phyloP scores from a whole-genome alignment of 2,329 filamentous ascomycete species.

The Cladosporium colombiae region DNA sequence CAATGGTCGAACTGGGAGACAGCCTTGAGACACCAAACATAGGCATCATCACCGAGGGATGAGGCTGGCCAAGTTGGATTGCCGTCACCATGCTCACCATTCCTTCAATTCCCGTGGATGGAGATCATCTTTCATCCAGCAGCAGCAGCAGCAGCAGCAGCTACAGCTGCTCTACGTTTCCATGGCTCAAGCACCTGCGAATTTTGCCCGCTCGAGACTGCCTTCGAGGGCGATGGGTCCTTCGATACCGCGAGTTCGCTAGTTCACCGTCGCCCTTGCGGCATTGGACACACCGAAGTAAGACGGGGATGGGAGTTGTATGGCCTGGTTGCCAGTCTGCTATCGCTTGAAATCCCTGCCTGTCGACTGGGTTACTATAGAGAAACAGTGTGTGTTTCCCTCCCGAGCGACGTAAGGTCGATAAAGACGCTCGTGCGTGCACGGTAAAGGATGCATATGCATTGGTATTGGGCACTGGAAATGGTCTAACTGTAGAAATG shows the following conservation, averaged over 20 bases:
- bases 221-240: background rate
- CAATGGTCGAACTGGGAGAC: constrained; percentile 72
- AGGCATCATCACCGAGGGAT: constrained; percentile 48
- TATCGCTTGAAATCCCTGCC: background rate
- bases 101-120: background rate
- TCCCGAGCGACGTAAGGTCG: background rate
- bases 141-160: too few species aligned
- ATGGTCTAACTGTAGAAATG: background rate
- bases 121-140: background rate
- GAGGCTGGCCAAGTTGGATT: constrained; percentile 21
- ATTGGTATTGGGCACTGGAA: background rate
- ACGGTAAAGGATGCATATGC: background rate
- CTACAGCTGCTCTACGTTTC: background rate
- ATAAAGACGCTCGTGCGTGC: background rate
- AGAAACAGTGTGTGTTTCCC: background rate
- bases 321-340: background rate
- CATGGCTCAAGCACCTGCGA: background rate
- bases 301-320: background rate
- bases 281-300: background rate
- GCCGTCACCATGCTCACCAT: background rate
- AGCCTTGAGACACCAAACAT: constrained; percentile 57
- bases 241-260: background rate
- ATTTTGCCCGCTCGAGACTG: background rate
- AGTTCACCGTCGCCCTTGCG: background rate
- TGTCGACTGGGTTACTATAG: background rate